Base-by-base conservation (phyloP, 352 stramenopile genomes). In the Halophytophthora batemanensis region DNA sequence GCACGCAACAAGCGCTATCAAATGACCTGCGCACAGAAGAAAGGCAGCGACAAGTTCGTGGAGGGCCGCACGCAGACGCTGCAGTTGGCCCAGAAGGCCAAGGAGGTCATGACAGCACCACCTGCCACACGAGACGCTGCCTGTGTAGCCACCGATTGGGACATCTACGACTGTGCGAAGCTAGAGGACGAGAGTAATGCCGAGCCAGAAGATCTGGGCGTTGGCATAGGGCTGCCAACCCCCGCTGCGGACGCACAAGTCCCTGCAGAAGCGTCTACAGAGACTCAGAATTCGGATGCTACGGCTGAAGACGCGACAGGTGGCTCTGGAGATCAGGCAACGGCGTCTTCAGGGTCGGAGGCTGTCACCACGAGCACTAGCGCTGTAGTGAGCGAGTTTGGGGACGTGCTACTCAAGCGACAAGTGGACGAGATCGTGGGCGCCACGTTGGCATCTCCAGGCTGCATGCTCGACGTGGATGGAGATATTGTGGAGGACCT, bases 341-440 rank as follows among this genome's bases (percentile, higher is more conserved):
- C 29, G 13, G 40, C 64, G 33, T 53, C 55, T 35, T 37, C 17
- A 10, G 47, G 33, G 6, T 21, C n/a, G 28, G 43, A 61, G 53
- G 13, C n/a, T n/a, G n/a, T n/a, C n/a, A n/a, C n/a, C n/a, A n/a
- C n/a, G n/a, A n/a, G n/a, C n/a, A n/a, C n/a, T n/a, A n/a, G 56
- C 61, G 11, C 53, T 47, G 19, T 57, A 39, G 17, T 38, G 34
- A 34, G 31, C n/a, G 71, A 80, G 14, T 75, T 64, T 14, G 70
- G 64, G 0, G 81, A 91, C n/a, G 52, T 61, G 14, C 61, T 87
- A 31, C 66, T 92, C 1, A 78, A 86, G 57, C 66, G 77, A 35
- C 73, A 91, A 60, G 74, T 93, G 3, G 62, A 86, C n/a, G 81
- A 93, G 46, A 90, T 95, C 17, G 75, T 93, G 3, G 76, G 74